phyloP scores from a whole-genome alignment of 345 rosid genomes.

The Physaria fendleri region DNA sequence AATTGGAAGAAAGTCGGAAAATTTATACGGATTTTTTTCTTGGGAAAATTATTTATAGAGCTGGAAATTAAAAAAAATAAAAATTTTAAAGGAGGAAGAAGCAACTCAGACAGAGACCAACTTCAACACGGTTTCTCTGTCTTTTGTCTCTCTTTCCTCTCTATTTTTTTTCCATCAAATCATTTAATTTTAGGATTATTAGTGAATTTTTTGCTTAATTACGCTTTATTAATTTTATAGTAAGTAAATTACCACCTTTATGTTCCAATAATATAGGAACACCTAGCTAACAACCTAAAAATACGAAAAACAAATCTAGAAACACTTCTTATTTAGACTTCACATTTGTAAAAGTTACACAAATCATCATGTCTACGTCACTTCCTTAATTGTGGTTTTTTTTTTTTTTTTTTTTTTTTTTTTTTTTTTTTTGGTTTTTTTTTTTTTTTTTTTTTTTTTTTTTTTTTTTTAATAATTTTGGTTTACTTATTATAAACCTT shows the following conservation, averaged over 20 bases:
- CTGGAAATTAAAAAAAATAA: background rate
- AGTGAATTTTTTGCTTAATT: slow-evolving; percentile 10
- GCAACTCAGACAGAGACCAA: slow-evolving; percentile 36
- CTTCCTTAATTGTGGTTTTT: background rate
- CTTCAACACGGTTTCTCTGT: slow-evolving; percentile 35
- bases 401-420: no score
- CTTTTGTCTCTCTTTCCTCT: slow-evolving; percentile 5
- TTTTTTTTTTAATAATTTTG: no score
- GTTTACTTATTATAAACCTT: background rate
- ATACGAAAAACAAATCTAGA: slow-evolving; percentile 10
- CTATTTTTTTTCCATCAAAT: background rate
- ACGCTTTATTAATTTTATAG: background rate
- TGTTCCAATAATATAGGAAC: slow-evolving; percentile 5
- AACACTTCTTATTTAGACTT: background rate
- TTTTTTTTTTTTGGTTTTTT: no score
- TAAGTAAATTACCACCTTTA: slow-evolving; percentile 24
- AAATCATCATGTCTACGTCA: background rate
- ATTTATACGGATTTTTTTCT: slow-evolving; percentile 22
- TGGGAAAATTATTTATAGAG: background rate
- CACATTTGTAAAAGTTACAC: no score
- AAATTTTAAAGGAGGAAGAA: slow-evolving; percentile 10
- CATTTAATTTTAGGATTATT: slow-evolving; percentile 4
- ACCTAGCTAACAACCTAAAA: slow-evolving; percentile 21
- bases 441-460: no score
- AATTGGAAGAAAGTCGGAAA: slow-evolving; percentile 3